A percentile compares a stretch with the other conserved stretches of the same genome.
phyloP scores from a whole-genome alignment of 2,329 filamentous ascomycete species.

The Elsinoe arachidis region DNA sequence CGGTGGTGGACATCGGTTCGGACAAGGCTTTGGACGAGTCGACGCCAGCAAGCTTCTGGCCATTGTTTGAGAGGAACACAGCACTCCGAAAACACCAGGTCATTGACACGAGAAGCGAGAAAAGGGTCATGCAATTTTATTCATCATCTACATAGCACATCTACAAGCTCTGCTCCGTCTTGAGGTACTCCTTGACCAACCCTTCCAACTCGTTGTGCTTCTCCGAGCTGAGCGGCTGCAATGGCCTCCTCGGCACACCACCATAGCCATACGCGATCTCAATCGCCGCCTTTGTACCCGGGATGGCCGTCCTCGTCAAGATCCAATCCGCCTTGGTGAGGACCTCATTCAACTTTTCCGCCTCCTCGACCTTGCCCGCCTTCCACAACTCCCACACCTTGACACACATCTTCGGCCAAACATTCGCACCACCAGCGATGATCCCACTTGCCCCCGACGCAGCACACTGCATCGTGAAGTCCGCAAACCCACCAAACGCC shows the following conservation, averaged over 20 bases:
- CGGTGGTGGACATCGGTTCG: constrained; percentile 3
- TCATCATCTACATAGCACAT: constrained; percentile 1
- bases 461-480: constrained; percentile 77
- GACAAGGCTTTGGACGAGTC: background rate
- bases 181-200: constrained; percentile 23
- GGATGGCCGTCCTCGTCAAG: constrained; percentile 71
- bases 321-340: constrained; percentile 75
- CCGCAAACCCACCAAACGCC: constrained; percentile 79
- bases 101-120: background rate
- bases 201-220: constrained; percentile 17
- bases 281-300: constrained; percentile 77
- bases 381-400: constrained; percentile 69
- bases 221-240: constrained; percentile 56
- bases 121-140: background rate
- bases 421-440: constrained; percentile 77
- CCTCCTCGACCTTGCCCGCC: constrained; percentile 65
- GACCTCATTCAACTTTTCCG: constrained; percentile 65
- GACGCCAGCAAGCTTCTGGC: background rate
- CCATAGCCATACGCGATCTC: constrained; percentile 77
- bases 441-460: constrained; percentile 72
- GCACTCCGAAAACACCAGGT: background rate
- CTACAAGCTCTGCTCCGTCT: constrained; percentile 23
- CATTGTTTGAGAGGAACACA: background rate
- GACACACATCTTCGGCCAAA: constrained; percentile 74
- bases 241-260: constrained; percentile 62